Evolutionary conservation across 2,329 filamentous ascomycete genomes (phyloP).

Genomic region (Botrytis squamosa): DNA sequence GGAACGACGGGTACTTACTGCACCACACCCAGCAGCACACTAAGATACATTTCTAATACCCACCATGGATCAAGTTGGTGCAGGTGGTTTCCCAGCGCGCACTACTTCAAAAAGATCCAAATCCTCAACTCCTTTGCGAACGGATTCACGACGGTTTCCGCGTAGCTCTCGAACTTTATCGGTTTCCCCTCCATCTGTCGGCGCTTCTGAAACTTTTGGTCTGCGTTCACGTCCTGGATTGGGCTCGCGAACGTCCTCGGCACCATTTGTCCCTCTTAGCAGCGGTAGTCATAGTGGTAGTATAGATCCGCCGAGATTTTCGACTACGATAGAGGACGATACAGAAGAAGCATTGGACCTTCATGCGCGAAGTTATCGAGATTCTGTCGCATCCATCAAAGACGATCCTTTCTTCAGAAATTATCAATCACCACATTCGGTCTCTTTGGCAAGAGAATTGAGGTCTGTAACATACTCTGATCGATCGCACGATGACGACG

Average conservation of each 20-base stretch:
- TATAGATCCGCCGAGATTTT: constrained; percentile 6
- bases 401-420: constrained; percentile 56
- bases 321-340: constrained; percentile 25
- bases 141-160: constrained; percentile 16
- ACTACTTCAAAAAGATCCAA: constrained; percentile 18
- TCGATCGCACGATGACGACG: constrained; percentile 26
- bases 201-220: constrained; percentile 4
- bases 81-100: constrained; percentile 21
- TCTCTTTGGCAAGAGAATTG: constrained; percentile 38
- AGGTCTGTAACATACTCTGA: constrained; percentile 33
- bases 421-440: constrained; percentile 43
- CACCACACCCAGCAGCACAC: constrained; percentile 5
- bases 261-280: constrained; percentile 17
- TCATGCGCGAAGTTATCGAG: constrained; percentile 40
- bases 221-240: constrained; percentile 17
- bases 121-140: constrained; percentile 18
- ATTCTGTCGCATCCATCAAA: constrained; percentile 53
- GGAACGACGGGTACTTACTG: constrained; percentile 1
- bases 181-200: constrained; percentile 21
- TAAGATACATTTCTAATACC: constrained; percentile 1
- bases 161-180: constrained; percentile 17
- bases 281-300: not conserved
- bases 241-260: constrained; percentile 20
- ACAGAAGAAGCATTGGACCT: constrained; percentile 19
- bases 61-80: constrained; percentile 25